phyloP scores from a whole-genome alignment of 805 yeast genomes.

The Yueomyces sinensis region DNA sequence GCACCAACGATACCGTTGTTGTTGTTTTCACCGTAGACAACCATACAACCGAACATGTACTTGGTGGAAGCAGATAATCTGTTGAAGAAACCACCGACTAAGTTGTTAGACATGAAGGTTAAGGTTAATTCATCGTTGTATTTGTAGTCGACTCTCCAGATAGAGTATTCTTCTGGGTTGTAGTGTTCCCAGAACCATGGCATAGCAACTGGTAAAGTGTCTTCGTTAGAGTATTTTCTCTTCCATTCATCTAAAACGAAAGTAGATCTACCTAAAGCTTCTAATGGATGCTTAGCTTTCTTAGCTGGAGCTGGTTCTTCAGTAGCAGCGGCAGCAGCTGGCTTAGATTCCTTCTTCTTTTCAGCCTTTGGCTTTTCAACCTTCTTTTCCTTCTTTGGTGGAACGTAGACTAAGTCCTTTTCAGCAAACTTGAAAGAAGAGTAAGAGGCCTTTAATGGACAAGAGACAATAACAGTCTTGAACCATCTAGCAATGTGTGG shows the following conservation, averaged over 20 bases:
- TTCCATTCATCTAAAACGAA: constrained; percentile 83
- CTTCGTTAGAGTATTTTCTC: constrained; percentile 91
- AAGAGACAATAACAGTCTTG: constrained; percentile 38
- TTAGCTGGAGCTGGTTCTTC: constrained; percentile 34
- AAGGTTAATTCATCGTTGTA: constrained; percentile 95
- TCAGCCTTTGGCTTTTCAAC: constrained; percentile 28
- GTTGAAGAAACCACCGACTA: constrained; percentile 95
- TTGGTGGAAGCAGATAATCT: constrained; percentile 85
- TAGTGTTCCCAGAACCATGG: constrained; percentile 98
- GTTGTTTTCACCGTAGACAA: constrained; percentile 97
- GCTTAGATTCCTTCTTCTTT: constrained; percentile 29
- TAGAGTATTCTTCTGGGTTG: constrained; percentile 85
- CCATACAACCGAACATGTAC: constrained; percentile 84
- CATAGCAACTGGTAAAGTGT: constrained; percentile 81
- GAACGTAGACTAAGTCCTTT: constrained; percentile 41
- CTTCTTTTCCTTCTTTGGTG: constrained; percentile 61
- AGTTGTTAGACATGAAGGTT: constrained; percentile 96
- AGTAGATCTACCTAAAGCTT: constrained; percentile 58
- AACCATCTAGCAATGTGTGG: constrained; percentile 67
- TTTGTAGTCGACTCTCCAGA: constrained; percentile 91
- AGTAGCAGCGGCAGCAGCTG: constrained; percentile 23
- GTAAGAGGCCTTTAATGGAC: constrained; percentile 33
- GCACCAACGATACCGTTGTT: constrained; percentile 94
- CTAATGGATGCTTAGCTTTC: constrained; percentile 88
- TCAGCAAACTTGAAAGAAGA: constrained; percentile 45